Evolutionary conservation across 768 basidiomycete genomes (phyloP).

Genomic region (Amanita inopinata): DNA sequence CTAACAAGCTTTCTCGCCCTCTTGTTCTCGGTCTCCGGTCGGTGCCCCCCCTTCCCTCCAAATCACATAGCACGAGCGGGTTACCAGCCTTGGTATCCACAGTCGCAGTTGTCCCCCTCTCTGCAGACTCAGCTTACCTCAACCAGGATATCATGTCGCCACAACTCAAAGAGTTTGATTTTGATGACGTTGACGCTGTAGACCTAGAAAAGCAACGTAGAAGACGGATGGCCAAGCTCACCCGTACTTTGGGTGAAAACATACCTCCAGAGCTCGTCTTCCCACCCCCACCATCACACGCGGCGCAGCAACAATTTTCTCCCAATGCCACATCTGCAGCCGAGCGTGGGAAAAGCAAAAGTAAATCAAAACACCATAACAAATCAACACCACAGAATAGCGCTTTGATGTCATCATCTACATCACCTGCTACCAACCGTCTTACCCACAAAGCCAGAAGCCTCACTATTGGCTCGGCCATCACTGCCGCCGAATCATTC

Average conservation of each 20-base stretch:
- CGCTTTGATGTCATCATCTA: no score
- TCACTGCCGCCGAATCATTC: no score
- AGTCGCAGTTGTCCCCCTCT: neutral
- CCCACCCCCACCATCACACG: conserved; percentile 7
- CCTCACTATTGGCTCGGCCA: no score
- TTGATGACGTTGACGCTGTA: neutral
- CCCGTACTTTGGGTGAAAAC: conserved; percentile 41
- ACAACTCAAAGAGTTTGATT: neutral
- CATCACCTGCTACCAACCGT: no score
- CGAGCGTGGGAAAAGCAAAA: no score
- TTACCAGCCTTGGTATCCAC: neutral
- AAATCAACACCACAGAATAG: no score
- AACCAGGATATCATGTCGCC: neutral
- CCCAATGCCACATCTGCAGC: no score
- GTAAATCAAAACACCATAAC: no score
- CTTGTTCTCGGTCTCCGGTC: conserved; percentile 15
- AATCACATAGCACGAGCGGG: conserved; percentile 9
- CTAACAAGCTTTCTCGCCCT: conserved; percentile 13
- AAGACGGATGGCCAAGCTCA: conserved; percentile 36
- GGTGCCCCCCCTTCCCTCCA: conserved; percentile 11
- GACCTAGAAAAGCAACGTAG: conserved; percentile 15
- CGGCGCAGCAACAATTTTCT: no score
- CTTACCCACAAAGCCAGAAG: no score
- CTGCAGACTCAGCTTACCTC: neutral
- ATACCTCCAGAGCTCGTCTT: conserved; percentile 40